These are phyloP conservation scores for Flaveria linearis DNA, from an alignment of 129 eudicot genomes.

Conservation along the genomic window DNA sequence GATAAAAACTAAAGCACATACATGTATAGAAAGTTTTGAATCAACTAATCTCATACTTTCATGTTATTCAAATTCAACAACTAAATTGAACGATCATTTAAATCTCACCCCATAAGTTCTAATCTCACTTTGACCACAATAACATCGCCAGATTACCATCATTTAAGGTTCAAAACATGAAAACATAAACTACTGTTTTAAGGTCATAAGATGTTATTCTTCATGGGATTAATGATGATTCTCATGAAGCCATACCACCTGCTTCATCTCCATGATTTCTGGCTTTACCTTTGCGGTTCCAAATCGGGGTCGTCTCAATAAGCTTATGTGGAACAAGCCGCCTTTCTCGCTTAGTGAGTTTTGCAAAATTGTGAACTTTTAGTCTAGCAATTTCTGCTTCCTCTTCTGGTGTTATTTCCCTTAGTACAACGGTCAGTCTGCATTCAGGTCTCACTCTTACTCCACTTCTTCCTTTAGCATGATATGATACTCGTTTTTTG, in stretches of 20 bases:
- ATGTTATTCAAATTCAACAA: slow-evolving; percentile 21
- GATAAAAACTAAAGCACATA: too few relatives aligned
- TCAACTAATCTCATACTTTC: not conserved
- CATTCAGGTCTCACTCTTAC: slow-evolving; percentile 69
- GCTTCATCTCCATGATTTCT: slow-evolving; percentile 34
- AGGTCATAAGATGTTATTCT: slow-evolving; percentile 18
- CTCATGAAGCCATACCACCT: slow-evolving; percentile 43
- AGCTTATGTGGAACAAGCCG: slow-evolving; percentile 84
- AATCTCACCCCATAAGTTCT: slow-evolving; percentile 29
- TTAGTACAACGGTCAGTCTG: slow-evolving; percentile 77
- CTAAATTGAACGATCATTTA: slow-evolving; percentile 21
- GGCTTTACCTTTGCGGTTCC: slow-evolving; percentile 77
- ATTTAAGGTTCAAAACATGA: slow-evolving; percentile 21
- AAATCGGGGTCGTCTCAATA: slow-evolving; percentile 75
- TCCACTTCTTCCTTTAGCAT: slow-evolving; percentile 75
- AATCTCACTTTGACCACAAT: slow-evolving; percentile 11
- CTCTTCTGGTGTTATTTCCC: slow-evolving; percentile 86
- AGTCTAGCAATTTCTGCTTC: slow-evolving; percentile 81
- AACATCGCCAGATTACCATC: slow-evolving; percentile 17
- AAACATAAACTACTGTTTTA: slow-evolving; percentile 15
- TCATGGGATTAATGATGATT: slow-evolving; percentile 8
- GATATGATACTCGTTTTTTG: slow-evolving; percentile 62
- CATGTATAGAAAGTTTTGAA: too few relatives aligned
- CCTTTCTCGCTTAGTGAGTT: slow-evolving; percentile 70
- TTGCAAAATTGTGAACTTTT: slow-evolving; percentile 62